Percentiles rank a stretch among this genome's conserved stretches.
These are phyloP conservation scores for Globisporangium cederbergense DNA, from an alignment of 352 stramenopile genomes.

Conservation along the genomic window DNA sequence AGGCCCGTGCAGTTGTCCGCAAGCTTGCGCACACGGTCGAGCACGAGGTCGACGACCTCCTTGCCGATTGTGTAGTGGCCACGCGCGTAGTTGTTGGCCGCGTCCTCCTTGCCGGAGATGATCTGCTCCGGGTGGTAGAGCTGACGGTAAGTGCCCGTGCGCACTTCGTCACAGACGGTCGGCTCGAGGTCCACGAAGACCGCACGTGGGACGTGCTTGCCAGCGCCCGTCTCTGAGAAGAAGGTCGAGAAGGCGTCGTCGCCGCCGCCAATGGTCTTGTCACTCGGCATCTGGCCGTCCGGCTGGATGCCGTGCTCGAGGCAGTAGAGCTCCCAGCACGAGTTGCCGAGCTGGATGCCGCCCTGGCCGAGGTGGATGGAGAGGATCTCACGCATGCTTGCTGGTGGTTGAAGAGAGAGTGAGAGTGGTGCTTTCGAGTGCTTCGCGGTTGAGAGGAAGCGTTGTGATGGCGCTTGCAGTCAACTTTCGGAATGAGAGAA, in stretches of 20 bases:
- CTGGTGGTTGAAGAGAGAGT: constrained; percentile 8
- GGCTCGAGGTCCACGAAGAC: constrained; percentile 98
- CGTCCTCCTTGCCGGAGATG: constrained; percentile 98
- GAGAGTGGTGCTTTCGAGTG: not conserved
- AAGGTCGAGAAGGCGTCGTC: constrained; percentile 98
- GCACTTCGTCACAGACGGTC: constrained; percentile 96
- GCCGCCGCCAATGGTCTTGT: constrained; percentile 90
- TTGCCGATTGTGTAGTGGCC: constrained; percentile 99
- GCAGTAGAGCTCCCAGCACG: constrained; percentile 85
- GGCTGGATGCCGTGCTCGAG: constrained; percentile 88
- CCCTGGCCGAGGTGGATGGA: constrained; percentile 86
- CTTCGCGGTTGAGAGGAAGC: constrained; percentile 12
- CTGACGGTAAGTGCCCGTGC: constrained; percentile 93
- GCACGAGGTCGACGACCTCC: constrained; percentile 97
- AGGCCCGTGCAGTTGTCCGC: constrained; percentile 98
- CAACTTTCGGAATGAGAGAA: constrained; percentile 17
- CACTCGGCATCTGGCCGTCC: constrained; percentile 91
- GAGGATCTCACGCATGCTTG: constrained; percentile 67
- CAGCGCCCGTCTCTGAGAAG: constrained; percentile 90
- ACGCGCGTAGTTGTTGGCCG: constrained; percentile 90
- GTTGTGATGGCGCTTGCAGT: constrained; percentile 17
- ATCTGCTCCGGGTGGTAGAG: constrained; percentile 99
- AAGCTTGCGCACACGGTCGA: constrained; percentile 99
- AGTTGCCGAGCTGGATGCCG: constrained; percentile 85
- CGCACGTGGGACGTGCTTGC: constrained; percentile 97